Base-by-base conservation (phyloP, 139 green algal genomes). In the Limnomonas spitsbergensis region DNA sequence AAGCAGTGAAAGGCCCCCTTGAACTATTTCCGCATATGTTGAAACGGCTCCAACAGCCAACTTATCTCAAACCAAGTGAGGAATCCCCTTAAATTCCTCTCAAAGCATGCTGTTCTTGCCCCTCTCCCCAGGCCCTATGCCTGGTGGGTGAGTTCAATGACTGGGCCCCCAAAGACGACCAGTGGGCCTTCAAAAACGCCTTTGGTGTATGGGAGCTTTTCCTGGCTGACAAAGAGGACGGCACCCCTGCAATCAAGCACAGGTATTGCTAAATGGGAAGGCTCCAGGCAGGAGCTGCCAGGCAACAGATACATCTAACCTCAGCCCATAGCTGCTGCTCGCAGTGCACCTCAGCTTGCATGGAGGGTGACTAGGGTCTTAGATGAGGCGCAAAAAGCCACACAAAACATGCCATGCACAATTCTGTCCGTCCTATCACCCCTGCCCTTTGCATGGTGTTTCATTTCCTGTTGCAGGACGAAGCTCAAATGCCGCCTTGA, bases 81-180 rank as follows among this genome's bases (percentile, higher is more conserved):
- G 47, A 14, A 20, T 61, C 47, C 14, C 14, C 14, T 61, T n/a
- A n/a, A n/a, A 61, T 61, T 20, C 14, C 20, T 61, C 14, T 61
- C 20, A 61, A 61, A 61, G 47, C 47, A 29, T 29, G 14, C 14
- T 20, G 20, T 61, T 61, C 14, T 14, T 61, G 47, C 14, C 38
- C 73, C 42, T 38, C 35, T 32, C 38, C 77, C 24, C 88, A 92
- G 85, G 89, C 92, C 1, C 54, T 97, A 9, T 85, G 87, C 2
- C 90, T 98, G 39, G 86, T 98, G n/a, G 95, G 95, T 4, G 92
- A 97, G 69, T 98, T 97, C 92, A 98, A 98, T 83, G 82, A 88
- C 84, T 98, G 95, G 95, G 91, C 27, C 85, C 92, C 34, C 70
- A 85, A 67, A 75, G 76, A 88, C 29, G 73, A 88, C 32, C 90